Evolutionary conservation across 169 alveolate species (phyloP).

Genomic region (Plasmodium inui): DNA sequence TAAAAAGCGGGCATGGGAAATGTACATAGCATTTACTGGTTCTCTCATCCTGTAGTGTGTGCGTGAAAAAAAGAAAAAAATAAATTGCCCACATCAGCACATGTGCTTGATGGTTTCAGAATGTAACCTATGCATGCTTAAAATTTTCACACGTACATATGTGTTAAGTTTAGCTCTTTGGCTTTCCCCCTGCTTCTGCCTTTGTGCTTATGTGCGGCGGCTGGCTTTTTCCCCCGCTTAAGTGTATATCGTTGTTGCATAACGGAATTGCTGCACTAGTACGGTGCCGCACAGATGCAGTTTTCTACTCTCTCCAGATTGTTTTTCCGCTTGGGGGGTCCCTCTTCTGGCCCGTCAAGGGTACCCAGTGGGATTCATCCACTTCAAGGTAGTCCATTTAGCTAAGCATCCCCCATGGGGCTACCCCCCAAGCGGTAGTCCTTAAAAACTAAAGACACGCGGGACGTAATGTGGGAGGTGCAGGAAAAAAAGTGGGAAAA

Average conservation of each 20-base stretch:
- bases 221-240: neutral
- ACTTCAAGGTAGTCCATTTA: neutral
- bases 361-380: neutral
- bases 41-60: slow-evolving; percentile 15
- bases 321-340: neutral
- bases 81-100: neutral
- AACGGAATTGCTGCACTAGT: neutral
- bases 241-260: neutral
- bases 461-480: neutral
- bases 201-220: neutral
- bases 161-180: neutral
- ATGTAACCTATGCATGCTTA: neutral
- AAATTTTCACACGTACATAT: neutral
- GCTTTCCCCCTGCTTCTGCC: neutral
- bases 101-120: neutral
- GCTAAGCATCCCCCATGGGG: neutral
- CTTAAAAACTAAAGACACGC: neutral
- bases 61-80: slow-evolving; percentile 21
- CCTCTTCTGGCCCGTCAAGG: neutral
- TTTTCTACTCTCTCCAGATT: neutral
- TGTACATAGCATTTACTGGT: neutral
- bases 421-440: neutral
- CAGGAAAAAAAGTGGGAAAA: neutral
- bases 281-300: neutral
- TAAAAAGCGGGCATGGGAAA: neutral